Conservation (phyloP, 1,139 yeast species). For the Zygosaccharomyces sapae region DNA sequence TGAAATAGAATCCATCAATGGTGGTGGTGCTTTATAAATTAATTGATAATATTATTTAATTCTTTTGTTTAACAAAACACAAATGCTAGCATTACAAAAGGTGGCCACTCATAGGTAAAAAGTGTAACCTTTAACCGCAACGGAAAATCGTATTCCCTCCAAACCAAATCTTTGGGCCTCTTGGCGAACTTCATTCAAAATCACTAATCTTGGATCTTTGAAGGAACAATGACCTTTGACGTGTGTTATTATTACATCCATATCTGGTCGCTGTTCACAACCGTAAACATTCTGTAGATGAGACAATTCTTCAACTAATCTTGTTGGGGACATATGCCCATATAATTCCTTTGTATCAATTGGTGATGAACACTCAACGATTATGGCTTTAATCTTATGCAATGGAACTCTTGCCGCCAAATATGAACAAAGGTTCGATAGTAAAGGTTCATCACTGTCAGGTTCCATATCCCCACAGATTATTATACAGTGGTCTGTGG, state of each 20-base stretch:
- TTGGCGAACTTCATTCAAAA: conserved; percentile 46
- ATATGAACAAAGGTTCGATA: conserved; percentile 52
- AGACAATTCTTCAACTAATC: conserved; percentile 56
- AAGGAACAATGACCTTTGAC: conserved; percentile 51
- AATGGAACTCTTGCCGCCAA: conserved; percentile 47
- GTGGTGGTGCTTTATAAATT: conserved; percentile 65
- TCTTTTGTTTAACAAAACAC: neutral
- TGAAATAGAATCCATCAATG: conserved; percentile 70
- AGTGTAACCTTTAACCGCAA: conserved; percentile 32
- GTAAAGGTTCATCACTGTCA: conserved; percentile 45
- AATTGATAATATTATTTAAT: conserved; percentile 1
- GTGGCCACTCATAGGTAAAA: conserved; percentile 16
- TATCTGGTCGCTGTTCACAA: conserved; percentile 30
- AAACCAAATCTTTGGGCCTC: conserved; percentile 17
- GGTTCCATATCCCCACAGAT: conserved; percentile 82
- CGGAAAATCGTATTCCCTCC: conserved; percentile 24
- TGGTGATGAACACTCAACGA: conserved; percentile 73
- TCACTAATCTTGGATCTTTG: conserved; percentile 53
- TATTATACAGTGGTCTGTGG: conserved; percentile 40
- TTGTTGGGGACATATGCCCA: conserved; percentile 75
- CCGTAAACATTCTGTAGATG: conserved; percentile 34
- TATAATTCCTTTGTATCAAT: conserved; percentile 50
- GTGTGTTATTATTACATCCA: conserved; percentile 64
- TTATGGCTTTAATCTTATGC: conserved; percentile 46
- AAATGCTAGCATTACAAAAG: too few species aligned